phyloP scores from a whole-genome alignment of 1,139 yeast genomes.

The Debaryomyces sp. region DNA sequence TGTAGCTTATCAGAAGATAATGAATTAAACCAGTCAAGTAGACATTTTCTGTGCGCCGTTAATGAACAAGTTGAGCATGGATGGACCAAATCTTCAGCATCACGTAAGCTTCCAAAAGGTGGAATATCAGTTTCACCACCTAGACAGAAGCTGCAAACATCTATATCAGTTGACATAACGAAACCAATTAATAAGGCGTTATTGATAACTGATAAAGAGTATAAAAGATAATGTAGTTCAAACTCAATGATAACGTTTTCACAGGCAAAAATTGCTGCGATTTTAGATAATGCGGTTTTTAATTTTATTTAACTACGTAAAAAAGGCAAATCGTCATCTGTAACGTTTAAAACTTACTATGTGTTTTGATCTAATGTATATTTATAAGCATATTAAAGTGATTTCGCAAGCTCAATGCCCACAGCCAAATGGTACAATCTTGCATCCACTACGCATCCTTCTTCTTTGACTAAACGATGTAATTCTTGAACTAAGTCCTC shows the following conservation, averaged over 20 bases:
- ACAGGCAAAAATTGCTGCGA: conserved; percentile 1
- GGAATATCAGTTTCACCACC: conserved; percentile 46
- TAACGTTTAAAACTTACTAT: background rate
- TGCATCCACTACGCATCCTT: conserved; percentile 83
- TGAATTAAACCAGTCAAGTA: conserved; percentile 48
- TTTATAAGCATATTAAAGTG: background rate
- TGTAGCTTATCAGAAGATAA: conserved; percentile 34
- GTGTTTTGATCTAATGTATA: background rate
- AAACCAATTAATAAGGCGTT: background rate
- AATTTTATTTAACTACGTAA: background rate
- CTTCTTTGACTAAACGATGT: conserved; percentile 45
- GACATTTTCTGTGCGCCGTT: conserved; percentile 42
- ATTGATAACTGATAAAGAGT: background rate
- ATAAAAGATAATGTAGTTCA: background rate
- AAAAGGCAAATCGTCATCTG: background rate
- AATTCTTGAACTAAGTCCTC: conserved; percentile 57
- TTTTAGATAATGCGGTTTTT: background rate
- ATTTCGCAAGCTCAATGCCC: conserved; percentile 46
- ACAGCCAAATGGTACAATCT: conserved; percentile 84
- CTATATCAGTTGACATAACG: conserved; percentile 3
- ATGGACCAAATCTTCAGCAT: conserved; percentile 41
- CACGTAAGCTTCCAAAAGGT: conserved; percentile 41
- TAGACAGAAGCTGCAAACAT: conserved; percentile 43
- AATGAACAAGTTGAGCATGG: conserved; percentile 47
- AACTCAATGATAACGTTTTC: conserved; percentile 1